Evolutionary conservation across 495 filamentous ascomycete genomes (phyloP), one percentile per base, ranked within the genome.

Genomic region (Penicillium pulvis): DNA sequence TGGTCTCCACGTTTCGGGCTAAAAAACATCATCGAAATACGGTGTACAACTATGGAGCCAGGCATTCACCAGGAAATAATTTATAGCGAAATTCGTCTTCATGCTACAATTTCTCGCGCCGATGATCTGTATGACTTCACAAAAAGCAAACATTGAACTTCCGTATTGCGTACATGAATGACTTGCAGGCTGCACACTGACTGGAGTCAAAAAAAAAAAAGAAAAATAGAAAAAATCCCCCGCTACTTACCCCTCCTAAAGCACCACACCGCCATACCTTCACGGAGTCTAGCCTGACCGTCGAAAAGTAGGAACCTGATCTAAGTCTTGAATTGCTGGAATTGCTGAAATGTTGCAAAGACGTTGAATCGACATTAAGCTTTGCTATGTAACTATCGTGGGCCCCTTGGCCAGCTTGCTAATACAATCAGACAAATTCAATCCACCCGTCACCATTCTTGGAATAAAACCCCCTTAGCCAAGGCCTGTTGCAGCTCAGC

Each of bases 1-100:
- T 24, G 17, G 60, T 57, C 57, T 61, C 58, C 55, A 57, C 53
- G 55, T 55, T 42, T 20, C 59, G 41, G 39, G 33, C 51, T 48
- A 51, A 43, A 55, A 49, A 51, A 54, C 35, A 7, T 52, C 52
- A 56, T 43, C 26, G 17, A 41, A 41, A 20, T 44, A 44, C 51
- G 51, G 49, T 48, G 35, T 33, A 19, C 26, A 20, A 31, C 28
- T 7, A 28, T 28, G 28, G 28, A 28, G 28, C 0, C 12, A 41
- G 14, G 14, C 10, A 39, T 12, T 39, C 10, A 41, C 39, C 14
- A 17, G 17, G 39, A 19, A 28, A 16, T 36, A 23, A 3, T 46
- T 2, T 14, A 24, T 10, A 24, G 6, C n/a, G 39, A 14, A 41
- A 41, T 6, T 41, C 14, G 39, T 41, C 39, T 41, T 36, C 12